A percentile compares a stretch with the other conserved stretches of the same genome.
Conservation (phyloP, 2,329 filamentous ascomycete species). For the Chrysoporthe deuterocubensis region DNA sequence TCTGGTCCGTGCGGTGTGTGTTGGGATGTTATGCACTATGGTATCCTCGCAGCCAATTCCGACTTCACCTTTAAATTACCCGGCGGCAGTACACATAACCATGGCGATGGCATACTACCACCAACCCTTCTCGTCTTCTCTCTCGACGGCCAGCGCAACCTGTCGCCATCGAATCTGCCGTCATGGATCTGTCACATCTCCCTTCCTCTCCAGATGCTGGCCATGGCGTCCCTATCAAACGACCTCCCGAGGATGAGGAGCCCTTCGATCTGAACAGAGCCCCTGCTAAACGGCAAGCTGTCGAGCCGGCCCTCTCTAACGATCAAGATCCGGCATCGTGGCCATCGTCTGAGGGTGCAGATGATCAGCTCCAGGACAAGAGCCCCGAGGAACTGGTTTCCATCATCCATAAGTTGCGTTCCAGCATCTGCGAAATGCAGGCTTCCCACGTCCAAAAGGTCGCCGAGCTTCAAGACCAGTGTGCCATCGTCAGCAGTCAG, state of each 20-base stretch:
- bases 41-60: neutral
- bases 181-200: neutral
- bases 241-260: slow-evolving; percentile 25
- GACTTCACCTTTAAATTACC: too few relatives aligned
- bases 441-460: slow-evolving; percentile 41
- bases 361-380: slow-evolving; percentile 37
- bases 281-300: slow-evolving; percentile 10
- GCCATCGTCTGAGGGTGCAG: neutral
- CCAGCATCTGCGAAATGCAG: slow-evolving; percentile 41
- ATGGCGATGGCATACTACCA: neutral
- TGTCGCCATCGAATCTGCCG: too few relatives aligned
- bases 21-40: neutral
- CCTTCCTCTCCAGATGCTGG: neutral
- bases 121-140: too few relatives aligned
- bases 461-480: slow-evolving; percentile 40
- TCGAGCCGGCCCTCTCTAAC: neutral
- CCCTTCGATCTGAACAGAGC: slow-evolving; percentile 11
- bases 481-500: slow-evolving; percentile 40
- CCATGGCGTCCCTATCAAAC: slow-evolving; percentile 25
- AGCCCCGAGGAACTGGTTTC: slow-evolving; percentile 41
- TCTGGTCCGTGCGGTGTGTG: neutral
- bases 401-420: slow-evolving; percentile 42
- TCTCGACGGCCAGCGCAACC: neutral
- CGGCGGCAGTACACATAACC: neutral
- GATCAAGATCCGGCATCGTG: neutral